Conservation (phyloP, 305 asterid genomes). For the Fraxinus angustifolia region DNA sequence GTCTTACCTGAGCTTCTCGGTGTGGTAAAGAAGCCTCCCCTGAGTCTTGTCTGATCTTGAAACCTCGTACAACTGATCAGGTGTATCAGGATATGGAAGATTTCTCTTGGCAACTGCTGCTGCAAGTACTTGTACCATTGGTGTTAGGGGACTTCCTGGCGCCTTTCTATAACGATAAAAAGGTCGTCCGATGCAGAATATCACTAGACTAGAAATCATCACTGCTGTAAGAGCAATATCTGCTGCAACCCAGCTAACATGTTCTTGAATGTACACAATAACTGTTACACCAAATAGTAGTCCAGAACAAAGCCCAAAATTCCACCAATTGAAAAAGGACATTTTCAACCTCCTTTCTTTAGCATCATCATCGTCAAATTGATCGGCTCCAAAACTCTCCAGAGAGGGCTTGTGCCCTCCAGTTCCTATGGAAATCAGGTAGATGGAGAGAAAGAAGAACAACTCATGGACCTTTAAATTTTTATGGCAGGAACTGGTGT, state of each 20-base stretch:
- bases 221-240: slow-evolving; percentile 53
- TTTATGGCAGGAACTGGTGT: slow-evolving; percentile 18
- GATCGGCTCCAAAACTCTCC: slow-evolving; percentile 96
- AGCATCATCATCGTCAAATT: slow-evolving; percentile 76
- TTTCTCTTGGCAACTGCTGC: slow-evolving; percentile 33
- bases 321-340: slow-evolving; percentile 99
- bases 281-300: slow-evolving; percentile 32
- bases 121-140: slow-evolving; percentile 24
- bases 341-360: slow-evolving; percentile 56
- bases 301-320: slow-evolving; percentile 50
- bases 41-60: slow-evolving; percentile 10
- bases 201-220: slow-evolving; percentile 40
- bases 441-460: slow-evolving; percentile 65
- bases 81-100: slow-evolving; percentile 19
- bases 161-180: slow-evolving; percentile 23
- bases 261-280: slow-evolving; percentile 67
- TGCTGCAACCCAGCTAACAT: slow-evolving; percentile 68
- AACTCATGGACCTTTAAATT: slow-evolving; percentile 48
- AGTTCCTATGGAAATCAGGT: slow-evolving; percentile 71
- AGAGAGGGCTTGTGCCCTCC: slow-evolving; percentile 89
- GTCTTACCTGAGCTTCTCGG: slow-evolving; percentile 20
- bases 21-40: slow-evolving; percentile 24
- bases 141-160: slow-evolving; percentile 24
- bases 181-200: slow-evolving; percentile 42
- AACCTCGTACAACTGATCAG: slow-evolving; percentile 23